Base-by-base conservation (phyloP, 768 basidiomycete genomes). In the Artomyces pyxidatus region DNA sequence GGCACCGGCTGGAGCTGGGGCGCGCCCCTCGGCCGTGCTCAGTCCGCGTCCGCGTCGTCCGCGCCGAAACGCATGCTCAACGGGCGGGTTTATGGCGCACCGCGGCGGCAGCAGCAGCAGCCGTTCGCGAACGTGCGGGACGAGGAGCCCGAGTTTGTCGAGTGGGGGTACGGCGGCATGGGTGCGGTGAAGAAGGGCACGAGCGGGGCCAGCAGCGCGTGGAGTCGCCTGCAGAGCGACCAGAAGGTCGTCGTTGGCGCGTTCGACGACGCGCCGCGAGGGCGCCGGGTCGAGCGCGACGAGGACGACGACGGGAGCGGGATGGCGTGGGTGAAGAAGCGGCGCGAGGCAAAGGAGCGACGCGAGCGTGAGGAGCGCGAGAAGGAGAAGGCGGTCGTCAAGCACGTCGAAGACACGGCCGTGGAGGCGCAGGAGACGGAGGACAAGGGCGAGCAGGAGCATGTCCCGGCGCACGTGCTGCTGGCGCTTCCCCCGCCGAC, bases 131-230 rank as follows among this genome's bases (percentile, higher is more conserved):
- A 72, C 49, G 77, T 47, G 37, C 47, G 38, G 6, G 52, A 80
- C 26, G 73, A 78, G 0, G 85, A 88, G 51, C 84, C 84, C 37
- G 83, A 83, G 59, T 93, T 93, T 58, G 86, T 90, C 14, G 89
- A 93, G 63, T 93, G 89, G 89, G 89, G 89, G 1, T 85, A 84
- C 48, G 85, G 85, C 26, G 85, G 85, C 3, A 82, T 89, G 82
- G 88, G 88, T 16, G 76, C 75, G 29, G 72, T 72, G 11, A 17
- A 14, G 3, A 11, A 22, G 7, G 60, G 63, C 11, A 59, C 45
- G 6, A 61, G 57, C 35, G 37, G 14, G 9, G 9, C 43, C 21
- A 47, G 52, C 17, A 48, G 54, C n/a, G 56, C 44, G 26, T 57
- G 57, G 57, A 6, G 37, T 52, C 61, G 26, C 55, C 49, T 29